Percentiles rank a stretch among this genome's conserved stretches.
These are phyloP conservation scores for Aspergillus tubingensis DNA, from an alignment of 2,329 filamentous ascomycete genomes.

Conservation along the genomic window DNA sequence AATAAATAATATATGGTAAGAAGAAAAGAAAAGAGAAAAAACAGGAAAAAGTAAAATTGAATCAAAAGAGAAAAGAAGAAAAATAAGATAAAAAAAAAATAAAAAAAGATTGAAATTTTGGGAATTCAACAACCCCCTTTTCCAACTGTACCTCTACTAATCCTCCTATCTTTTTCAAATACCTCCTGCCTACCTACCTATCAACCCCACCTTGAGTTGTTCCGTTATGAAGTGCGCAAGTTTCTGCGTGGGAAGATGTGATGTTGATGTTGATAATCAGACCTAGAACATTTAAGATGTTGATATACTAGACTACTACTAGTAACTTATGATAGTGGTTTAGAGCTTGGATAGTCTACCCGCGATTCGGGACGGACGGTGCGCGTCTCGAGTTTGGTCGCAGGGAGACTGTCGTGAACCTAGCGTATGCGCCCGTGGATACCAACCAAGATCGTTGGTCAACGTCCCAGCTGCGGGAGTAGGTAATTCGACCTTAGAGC, in stretches of 20 bases:
- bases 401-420: slow-evolving; percentile 32
- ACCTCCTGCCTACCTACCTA: neutral
- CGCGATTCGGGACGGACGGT: slow-evolving; percentile 35
- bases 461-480: slow-evolving; percentile 22
- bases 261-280: slow-evolving; percentile 22
- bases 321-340: slow-evolving; percentile 16
- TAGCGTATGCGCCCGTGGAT: slow-evolving; percentile 36
- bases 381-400: slow-evolving; percentile 23
- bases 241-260: neutral
- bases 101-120: neutral
- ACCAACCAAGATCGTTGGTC: slow-evolving; percentile 35
- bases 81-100: neutral
- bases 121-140: slow-evolving; percentile 4
- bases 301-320: slow-evolving; percentile 11
- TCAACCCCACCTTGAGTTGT: slow-evolving; percentile 11
- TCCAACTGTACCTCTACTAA: neutral
- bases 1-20: neutral
- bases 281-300: slow-evolving; percentile 15
- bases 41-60: neutral
- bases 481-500: slow-evolving; percentile 20
- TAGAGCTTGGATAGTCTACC: slow-evolving; percentile 39
- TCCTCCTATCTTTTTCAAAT: slow-evolving; percentile 6
- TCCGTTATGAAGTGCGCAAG: slow-evolving; percentile 19
- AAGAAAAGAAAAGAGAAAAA: neutral
- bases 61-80: neutral